These are phyloP conservation scores for Penicillium nucicola DNA, from an alignment of 495 filamentous ascomycete genomes.

Conservation along the genomic window DNA sequence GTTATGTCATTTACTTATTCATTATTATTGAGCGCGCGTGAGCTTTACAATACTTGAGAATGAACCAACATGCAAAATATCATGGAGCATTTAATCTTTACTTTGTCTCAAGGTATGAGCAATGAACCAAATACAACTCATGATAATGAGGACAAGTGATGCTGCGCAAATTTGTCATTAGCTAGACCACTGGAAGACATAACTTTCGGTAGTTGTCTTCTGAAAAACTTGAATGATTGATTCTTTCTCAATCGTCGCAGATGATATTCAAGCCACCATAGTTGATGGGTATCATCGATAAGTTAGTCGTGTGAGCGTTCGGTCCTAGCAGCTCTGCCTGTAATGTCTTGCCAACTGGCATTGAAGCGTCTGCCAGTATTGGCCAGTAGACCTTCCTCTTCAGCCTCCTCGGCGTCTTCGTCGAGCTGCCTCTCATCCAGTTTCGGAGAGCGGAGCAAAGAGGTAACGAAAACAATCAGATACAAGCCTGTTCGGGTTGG, in stretches of 20 bases:
- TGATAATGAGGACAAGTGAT: too few relatives aligned
- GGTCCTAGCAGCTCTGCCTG: constrained; percentile 44
- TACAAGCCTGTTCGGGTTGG: constrained; percentile 55
- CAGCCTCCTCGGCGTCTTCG: constrained; percentile 88
- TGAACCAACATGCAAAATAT: not conserved
- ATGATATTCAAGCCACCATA: too few relatives aligned
- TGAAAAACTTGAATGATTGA: too few relatives aligned
- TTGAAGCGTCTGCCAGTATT: constrained; percentile 75
- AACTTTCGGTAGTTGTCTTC: too few relatives aligned
- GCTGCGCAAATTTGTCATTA: too few relatives aligned
- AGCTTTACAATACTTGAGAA: not conserved
- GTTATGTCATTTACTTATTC: not conserved
- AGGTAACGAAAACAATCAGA: constrained; percentile 68
- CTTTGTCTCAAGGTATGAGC: not conserved
- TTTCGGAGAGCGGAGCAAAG: constrained; percentile 75
- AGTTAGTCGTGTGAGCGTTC: not conserved
- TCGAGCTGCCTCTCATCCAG: constrained; percentile 72
- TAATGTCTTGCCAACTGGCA: constrained; percentile 87
- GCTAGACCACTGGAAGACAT: too few relatives aligned
- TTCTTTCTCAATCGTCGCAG: too few relatives aligned
- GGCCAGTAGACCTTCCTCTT: constrained; percentile 88
- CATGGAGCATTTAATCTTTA: not conserved
- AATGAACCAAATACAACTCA: not conserved
- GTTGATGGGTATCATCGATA: too few relatives aligned
- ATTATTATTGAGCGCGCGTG: not conserved